Base-by-base conservation (phyloP, 2,329 filamentous ascomycete species). In the Phoma sp. region DNA sequence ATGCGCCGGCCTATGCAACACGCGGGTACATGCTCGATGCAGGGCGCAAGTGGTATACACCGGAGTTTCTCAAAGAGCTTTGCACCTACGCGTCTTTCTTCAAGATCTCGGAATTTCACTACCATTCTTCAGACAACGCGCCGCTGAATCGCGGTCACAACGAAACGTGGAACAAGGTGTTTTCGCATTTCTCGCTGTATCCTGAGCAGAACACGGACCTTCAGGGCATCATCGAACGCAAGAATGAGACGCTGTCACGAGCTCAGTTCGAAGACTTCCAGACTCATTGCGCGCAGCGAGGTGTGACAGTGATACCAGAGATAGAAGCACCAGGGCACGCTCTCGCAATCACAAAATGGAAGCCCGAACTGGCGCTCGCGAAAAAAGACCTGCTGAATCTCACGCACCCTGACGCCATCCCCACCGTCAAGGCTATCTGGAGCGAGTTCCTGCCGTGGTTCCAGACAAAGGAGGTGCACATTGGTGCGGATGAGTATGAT, bases 81-180 rank as follows among this genome's bases (percentile, higher is more conserved):
- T 80, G 78, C 68, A 77, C 76, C 24, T 80, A 79, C 49, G 75
- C 74, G 2, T 77, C 75, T 13, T 79, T 79, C 64, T 82, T 81
- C 71, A 82, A 80, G 63, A 71, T 81, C 63, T 77, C 74, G 12
- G 78, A 81, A 58, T 81, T 82, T 44, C 80, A 82, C 51, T 80
- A 81, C 58, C 80, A 82, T 58, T 76, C 77, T 6, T 80, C 77
- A 62, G 80, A 82, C 66, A 81, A 82, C 57, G 80, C 80, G 55
- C 78, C 78, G 0, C 60, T 82, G 37, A 81, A 79, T 53, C 74
- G 79, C 7, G 79, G 79, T 1, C 75, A 67, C 43, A 81, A 81
- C 45, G 75, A 77, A 37, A 79, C 79, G 0, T 81, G 78, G 78
- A 61, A 72, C 24, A 57, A 79, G 4, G 77, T 82, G 7, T 82